Evolutionary conservation across 2,329 filamentous ascomycete species (phyloP).

Genomic region (Ilyonectria sp.): DNA sequence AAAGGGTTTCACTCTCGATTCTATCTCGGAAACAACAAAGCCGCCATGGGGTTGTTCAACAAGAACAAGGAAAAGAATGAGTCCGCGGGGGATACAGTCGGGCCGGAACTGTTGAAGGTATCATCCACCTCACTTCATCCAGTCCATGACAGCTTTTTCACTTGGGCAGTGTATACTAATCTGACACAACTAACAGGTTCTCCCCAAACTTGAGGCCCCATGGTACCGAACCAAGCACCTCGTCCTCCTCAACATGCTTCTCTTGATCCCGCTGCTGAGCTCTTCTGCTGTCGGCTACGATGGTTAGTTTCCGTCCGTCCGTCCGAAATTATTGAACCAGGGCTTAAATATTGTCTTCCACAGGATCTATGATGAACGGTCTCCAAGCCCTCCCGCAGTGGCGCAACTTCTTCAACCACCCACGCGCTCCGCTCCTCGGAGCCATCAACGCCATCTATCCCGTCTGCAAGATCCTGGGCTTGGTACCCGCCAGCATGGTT

Average conservation of each 20-base stretch:
- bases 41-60: too few species aligned
- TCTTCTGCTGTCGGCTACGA: slow-evolving; percentile 59
- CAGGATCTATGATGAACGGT: slow-evolving; percentile 59
- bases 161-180: neutral
- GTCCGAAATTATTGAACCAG: too few species aligned
- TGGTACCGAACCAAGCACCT: slow-evolving; percentile 60
- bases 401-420: slow-evolving; percentile 57
- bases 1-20: too few species aligned
- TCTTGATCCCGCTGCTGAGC: slow-evolving; percentile 58
- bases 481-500: slow-evolving; percentile 52
- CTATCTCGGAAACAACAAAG: too few species aligned
- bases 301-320: slow-evolving; percentile 44
- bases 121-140: too few species aligned
- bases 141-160: too few species aligned
- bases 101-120: neutral
- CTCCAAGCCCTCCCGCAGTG: slow-evolving; percentile 58
- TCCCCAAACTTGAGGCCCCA: slow-evolving; percentile 54
- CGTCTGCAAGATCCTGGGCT: slow-evolving; percentile 54
- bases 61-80: neutral
- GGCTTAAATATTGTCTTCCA: too few species aligned
- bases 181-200: slow-evolving; percentile 40
- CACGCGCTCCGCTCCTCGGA: slow-evolving; percentile 51
- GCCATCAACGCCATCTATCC: slow-evolving; percentile 54
- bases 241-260: slow-evolving; percentile 57
- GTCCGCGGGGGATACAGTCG: neutral